These are phyloP conservation scores for Eutrema japonicum DNA, from an alignment of 345 rosid genomes.

Conservation along the genomic window DNA sequence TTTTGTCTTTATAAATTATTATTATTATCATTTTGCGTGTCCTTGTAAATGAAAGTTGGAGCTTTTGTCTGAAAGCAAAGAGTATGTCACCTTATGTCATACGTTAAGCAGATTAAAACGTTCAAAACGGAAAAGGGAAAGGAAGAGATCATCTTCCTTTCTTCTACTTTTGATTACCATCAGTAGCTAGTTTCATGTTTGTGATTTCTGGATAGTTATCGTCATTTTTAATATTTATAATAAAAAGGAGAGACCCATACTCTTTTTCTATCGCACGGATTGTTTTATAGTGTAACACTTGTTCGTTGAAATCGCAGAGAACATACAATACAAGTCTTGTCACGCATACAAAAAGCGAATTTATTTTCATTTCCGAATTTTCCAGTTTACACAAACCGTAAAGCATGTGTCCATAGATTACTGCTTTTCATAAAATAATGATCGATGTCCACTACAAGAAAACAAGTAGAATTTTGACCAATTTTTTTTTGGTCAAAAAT, in stretches of 20 bases:
- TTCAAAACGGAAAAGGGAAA: neutral
- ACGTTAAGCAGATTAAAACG: slow-evolving; percentile 10
- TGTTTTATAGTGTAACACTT: too few relatives aligned
- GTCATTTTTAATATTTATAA: neutral
- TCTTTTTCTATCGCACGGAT: too few relatives aligned
- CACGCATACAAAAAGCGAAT: neutral
- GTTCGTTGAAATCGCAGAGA: neutral
- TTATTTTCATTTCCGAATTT: too few relatives aligned
- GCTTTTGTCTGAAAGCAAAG: slow-evolving; percentile 12
- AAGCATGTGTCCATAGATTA: too few relatives aligned
- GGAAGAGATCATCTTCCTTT: slow-evolving; percentile 5
- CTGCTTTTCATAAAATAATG: too few relatives aligned
- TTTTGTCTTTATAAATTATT: slow-evolving; percentile 22
- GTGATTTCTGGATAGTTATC: neutral
- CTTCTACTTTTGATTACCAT: neutral
- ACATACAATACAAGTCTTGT: neutral
- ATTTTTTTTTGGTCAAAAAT: too few relatives aligned
- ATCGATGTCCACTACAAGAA: too few relatives aligned
- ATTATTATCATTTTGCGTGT: neutral
- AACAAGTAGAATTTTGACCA: too few relatives aligned
- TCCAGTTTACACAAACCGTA: neutral
- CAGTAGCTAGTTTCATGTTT: neutral
- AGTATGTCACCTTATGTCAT: slow-evolving; percentile 9
- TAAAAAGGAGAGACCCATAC: neutral
- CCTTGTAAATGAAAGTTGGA: slow-evolving; percentile 13